These are phyloP conservation scores for Heterobasidion occidentale DNA, from an alignment of 1,284 basidiomycete genomes.

Conservation along the genomic window DNA sequence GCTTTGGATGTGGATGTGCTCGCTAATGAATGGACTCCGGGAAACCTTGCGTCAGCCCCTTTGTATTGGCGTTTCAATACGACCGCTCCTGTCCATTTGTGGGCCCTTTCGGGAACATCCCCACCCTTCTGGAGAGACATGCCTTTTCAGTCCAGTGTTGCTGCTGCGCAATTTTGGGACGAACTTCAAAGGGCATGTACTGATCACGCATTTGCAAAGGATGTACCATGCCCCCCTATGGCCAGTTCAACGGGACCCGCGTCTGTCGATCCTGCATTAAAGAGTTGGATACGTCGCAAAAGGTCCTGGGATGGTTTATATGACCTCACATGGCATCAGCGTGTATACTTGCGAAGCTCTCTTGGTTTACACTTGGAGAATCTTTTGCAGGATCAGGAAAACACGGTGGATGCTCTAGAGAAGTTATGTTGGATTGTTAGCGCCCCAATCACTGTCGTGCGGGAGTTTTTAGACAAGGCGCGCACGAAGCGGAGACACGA, in stretches of 20 bases:
- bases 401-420: conserved; percentile 27
- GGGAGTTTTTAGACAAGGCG: conserved; percentile 33
- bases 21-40: conserved; percentile 34
- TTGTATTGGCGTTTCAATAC: conserved; percentile 55
- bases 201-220: conserved; percentile 20
- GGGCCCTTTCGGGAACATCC: conserved; percentile 40
- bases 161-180: conserved; percentile 48
- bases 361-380: conserved; percentile 39
- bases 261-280: conserved; percentile 19
- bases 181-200: conserved; percentile 41
- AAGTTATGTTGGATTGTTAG: conserved; percentile 45
- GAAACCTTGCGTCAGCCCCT: conserved; percentile 37
- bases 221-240: not conserved
- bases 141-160: conserved; percentile 25
- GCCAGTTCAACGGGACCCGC: conserved; percentile 13
- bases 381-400: conserved; percentile 41
- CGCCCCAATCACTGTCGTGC: conserved; percentile 45
- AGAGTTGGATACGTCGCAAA: conserved; percentile 41
- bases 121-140: conserved; percentile 50
- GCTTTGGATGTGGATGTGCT: conserved; percentile 42
- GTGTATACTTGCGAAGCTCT: conserved; percentile 48
- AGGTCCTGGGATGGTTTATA: conserved; percentile 55
- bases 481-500: conserved; percentile 33
- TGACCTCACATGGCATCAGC: conserved; percentile 59
- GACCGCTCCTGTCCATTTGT: conserved; percentile 46